Evolutionary conservation across 108 stramenopile genomes (phyloP).

Genomic region (Skeletonema marinoi): DNA sequence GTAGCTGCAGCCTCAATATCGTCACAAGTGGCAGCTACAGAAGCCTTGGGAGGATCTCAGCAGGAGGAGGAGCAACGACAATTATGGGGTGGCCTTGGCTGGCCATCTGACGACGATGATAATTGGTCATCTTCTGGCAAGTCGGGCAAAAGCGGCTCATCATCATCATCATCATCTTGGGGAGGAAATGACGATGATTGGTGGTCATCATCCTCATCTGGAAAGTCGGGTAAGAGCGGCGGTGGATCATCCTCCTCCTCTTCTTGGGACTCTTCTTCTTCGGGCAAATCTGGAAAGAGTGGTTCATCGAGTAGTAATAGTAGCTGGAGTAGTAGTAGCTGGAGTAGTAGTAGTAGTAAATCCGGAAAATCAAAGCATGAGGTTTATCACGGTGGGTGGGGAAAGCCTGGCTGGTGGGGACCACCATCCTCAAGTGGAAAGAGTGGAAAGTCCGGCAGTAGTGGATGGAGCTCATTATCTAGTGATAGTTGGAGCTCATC

Average conservation of each 20-base stretch:
- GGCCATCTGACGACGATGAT: background rate
- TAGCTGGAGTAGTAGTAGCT: background rate
- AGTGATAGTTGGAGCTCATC: background rate
- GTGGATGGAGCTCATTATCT: background rate
- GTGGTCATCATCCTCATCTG: no score
- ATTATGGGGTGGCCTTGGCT: background rate
- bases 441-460: slow-evolving; percentile 3
- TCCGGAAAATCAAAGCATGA: background rate
- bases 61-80: background rate
- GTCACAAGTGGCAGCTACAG: background rate
- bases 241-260: no score
- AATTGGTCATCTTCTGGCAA: slow-evolving; percentile 6
- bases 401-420: slow-evolving; percentile 8
- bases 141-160: slow-evolving; percentile 1
- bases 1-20: background rate
- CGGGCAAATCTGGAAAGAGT: slow-evolving; percentile 1
- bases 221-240: no score
- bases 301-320: background rate
- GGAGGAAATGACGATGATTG: no score
- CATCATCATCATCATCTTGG: background rate
- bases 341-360: background rate
- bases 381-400: slow-evolving; percentile 1
- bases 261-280: background rate
- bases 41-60: no score
- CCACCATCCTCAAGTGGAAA: background rate